Percentiles rank a stretch among this genome's conserved stretches.
Conservation (phyloP, 352 stramenopile genomes). For the Phytophthora quininea region DNA sequence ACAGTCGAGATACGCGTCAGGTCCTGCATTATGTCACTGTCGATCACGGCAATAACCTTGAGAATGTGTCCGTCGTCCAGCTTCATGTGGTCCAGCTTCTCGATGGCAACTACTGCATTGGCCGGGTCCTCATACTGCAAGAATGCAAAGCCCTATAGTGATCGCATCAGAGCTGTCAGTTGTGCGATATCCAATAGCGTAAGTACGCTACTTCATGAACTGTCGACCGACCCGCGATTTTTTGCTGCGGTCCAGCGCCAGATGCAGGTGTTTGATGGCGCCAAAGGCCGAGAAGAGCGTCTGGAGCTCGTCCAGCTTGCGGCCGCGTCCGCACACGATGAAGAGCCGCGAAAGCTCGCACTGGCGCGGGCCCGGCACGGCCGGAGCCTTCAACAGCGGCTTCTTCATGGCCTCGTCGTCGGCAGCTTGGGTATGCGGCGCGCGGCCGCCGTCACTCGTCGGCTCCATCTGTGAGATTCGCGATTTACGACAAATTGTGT, state of each 20-base stretch:
- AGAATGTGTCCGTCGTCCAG: conserved; percentile 76
- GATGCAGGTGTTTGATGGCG: conserved; percentile 65
- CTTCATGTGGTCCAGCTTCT: conserved; percentile 64
- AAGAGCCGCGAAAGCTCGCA: conserved; percentile 58
- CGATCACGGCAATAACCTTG: conserved; percentile 38
- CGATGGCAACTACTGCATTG: conserved; percentile 57
- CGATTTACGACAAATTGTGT: conserved; percentile 1
- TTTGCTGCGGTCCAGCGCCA: conserved; percentile 79
- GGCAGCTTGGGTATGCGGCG: background rate
- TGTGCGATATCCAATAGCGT: too few relatives aligned
- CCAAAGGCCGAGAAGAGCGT: conserved; percentile 66
- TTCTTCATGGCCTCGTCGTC: background rate
- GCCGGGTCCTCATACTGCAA: conserved; percentile 68
- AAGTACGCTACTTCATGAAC: too few relatives aligned
- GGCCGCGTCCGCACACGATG: conserved; percentile 73
- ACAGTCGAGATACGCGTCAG: background rate
- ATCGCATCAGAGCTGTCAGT: conserved; percentile 2
- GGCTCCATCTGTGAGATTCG: conserved; percentile 14
- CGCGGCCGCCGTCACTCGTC: conserved; percentile 12
- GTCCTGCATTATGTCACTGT: background rate
- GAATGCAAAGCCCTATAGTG: conserved; percentile 74
- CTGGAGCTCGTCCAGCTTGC: conserved; percentile 66
- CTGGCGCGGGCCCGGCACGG: conserved; percentile 1
- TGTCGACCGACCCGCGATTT: conserved; percentile 60
- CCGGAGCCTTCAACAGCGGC: background rate